Conservation (phyloP, 1,284 basidiomycete genomes). For the Rhodotorula sp. region DNA sequence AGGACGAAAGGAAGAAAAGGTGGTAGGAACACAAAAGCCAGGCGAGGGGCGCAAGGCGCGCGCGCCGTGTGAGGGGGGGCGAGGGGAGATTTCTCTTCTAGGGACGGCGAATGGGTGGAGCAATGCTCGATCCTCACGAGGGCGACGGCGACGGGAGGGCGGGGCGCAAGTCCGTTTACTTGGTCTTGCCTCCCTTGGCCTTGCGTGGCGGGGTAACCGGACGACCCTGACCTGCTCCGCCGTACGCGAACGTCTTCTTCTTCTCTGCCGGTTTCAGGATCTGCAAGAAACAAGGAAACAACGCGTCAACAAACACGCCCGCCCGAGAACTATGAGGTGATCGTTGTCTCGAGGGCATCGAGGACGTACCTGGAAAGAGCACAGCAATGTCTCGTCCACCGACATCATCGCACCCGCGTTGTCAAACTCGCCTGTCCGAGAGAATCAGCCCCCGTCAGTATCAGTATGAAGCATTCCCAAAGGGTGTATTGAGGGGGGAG, state of each 20-base stretch:
- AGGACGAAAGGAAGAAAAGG: too few relatives aligned
- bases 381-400: constrained; percentile 94
- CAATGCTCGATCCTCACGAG: not conserved
- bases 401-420: constrained; percentile 99
- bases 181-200: constrained; percentile 52
- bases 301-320: not conserved
- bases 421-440: constrained; percentile 63
- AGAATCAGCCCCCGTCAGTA: too few relatives aligned
- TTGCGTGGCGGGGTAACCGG: constrained; percentile 60
- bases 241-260: constrained; percentile 72
- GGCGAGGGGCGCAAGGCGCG: too few relatives aligned
- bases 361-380: constrained; percentile 87
- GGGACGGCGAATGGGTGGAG: not conserved
- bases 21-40: not conserved
- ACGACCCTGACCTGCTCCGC: constrained; percentile 51
- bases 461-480: too few relatives aligned
- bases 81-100: not conserved
- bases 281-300: constrained; percentile 52
- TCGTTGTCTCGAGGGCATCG: too few relatives aligned
- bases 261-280: constrained; percentile 99
- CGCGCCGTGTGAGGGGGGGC: not conserved
- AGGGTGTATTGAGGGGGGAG: too few relatives aligned
- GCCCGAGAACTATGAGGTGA: not conserved
- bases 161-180: not conserved
- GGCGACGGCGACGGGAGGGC: not conserved